Conservation (phyloP, 345 rosid genomes). For the Abelmoschus esculentus region DNA sequence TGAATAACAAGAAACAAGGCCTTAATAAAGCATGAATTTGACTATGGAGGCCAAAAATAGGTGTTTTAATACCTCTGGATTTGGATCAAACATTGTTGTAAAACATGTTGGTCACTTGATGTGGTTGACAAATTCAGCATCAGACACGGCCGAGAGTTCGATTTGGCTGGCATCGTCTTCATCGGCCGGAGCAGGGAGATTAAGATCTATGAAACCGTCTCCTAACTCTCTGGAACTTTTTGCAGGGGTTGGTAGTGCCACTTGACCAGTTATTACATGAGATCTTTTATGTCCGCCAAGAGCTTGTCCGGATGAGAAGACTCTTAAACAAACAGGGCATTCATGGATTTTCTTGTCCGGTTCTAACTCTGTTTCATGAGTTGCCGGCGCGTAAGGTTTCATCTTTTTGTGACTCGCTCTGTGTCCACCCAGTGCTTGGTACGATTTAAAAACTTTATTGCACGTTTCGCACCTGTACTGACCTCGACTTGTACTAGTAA, state of each 20-base stretch:
- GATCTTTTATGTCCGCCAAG: constrained; percentile 97
- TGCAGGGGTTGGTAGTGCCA: constrained; percentile 16
- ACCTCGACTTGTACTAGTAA: constrained; percentile 29
- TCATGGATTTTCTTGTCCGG: constrained; percentile 51
- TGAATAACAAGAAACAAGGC: constrained; percentile 20
- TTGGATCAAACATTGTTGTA: constrained; percentile 15
- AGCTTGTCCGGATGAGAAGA: constrained; percentile 90
- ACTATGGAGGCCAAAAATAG: constrained; percentile 21
- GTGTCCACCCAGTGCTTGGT: constrained; percentile 92
- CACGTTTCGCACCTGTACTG: constrained; percentile 82
- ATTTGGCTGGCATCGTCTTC: constrained; percentile 54
- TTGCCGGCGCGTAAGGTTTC: constrained; percentile 22
- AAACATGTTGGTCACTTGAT: background rate
- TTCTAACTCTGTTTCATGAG: constrained; percentile 19
- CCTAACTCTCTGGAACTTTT: constrained; percentile 23
- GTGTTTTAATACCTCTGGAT: constrained; percentile 24
- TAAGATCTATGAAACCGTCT: constrained; percentile 66
- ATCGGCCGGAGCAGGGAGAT: constrained; percentile 79
- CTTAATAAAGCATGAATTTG: constrained; percentile 12
- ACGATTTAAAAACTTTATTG: constrained; percentile 69
- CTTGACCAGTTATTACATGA: constrained; percentile 44
- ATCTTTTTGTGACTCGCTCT: constrained; percentile 86
- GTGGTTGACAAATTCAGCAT: constrained; percentile 35
- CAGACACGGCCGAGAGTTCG: constrained; percentile 67
- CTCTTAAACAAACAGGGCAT: constrained; percentile 79